Base-by-base conservation (phyloP, 1,284 basidiomycete genomes). In the Tilletia horrida region DNA sequence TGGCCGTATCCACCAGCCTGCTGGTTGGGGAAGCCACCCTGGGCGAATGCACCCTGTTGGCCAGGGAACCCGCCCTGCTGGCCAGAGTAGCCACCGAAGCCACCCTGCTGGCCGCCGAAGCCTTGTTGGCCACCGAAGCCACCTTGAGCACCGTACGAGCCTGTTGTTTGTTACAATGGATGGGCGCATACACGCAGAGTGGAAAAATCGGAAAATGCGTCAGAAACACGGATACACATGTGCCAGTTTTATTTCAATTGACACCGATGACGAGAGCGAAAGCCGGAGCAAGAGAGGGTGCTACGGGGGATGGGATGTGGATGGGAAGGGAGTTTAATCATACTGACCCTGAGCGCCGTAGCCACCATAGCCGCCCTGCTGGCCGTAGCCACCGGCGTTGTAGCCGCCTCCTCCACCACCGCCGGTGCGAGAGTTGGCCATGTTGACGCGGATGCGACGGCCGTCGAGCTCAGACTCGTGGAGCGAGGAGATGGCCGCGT, bases 381-480 rank as follows among this genome's bases (percentile, higher is more conserved):
- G 50, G 63, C 72, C 73, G 72, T 77, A 77, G 11, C 69, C 71
- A 25, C 68, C 50, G 31, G 64, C 69, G 61, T 73, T 72, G 66
- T 76, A 79, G 63, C 72, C 73, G 72, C 76, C 76, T 3, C 69
- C 69, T 18, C 68, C 50, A 44, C 65, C 69, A 47, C 75, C 77
- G 65, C 75, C 71, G 59, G 76, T 85, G 75, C 91, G 88, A 67
- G 91, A 89, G 83, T 96, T 97, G 74, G 94, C 94, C 74, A 96
- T 85, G 86, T 97, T 97, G 71, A 97, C 93, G 68, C 85, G 84
- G 82, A 97, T 89, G 76, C 91, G 88, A 76, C 94, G 88, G 70
- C 93, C 93, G 83, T 97, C 94, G 76, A 97, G 88, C 79, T 95
- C 92, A 78, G 91, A 88, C 82, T 97, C 94, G 85, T 97, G 91